A percentile compares a stretch with the other conserved stretches of the same genome.
These are phyloP conservation scores for Phtheirospermum japonicum DNA, from an alignment of 257 asterid genomes.

Conservation along the genomic window DNA sequence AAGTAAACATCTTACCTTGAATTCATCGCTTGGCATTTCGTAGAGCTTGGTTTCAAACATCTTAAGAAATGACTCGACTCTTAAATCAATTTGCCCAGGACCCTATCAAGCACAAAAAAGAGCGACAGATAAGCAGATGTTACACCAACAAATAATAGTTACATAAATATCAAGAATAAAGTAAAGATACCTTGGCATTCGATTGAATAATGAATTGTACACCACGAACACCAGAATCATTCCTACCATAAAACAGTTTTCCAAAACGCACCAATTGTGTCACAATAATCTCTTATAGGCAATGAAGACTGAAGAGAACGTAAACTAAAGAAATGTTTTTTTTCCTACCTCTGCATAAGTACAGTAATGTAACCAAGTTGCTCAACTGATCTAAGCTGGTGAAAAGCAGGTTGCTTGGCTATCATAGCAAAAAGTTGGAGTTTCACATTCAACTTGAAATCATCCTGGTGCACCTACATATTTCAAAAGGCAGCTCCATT, in stretches of 20 bases:
- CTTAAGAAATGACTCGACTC: constrained; percentile 83
- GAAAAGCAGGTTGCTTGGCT: constrained; percentile 96
- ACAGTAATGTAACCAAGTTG: constrained; percentile 97
- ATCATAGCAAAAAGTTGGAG: constrained; percentile 86
- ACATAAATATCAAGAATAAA: constrained; percentile 1
- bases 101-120: constrained; percentile 56
- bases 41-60: constrained; percentile 81
- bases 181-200: constrained; percentile 60
- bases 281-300: constrained; percentile 16
- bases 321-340: background rate
- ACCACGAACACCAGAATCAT: constrained; percentile 87
- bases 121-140: constrained; percentile 16
- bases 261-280: background rate
- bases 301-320: constrained; percentile 1
- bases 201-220: constrained; percentile 93
- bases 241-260: constrained; percentile 45
- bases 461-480: constrained; percentile 89
- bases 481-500: constrained; percentile 20
- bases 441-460: constrained; percentile 68
- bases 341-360: constrained; percentile 76
- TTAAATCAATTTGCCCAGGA: constrained; percentile 79
- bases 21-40: constrained; percentile 81
- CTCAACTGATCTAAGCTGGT: constrained; percentile 98
- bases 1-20: constrained; percentile 50
- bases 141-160: constrained; percentile 15